Evolutionary conservation across 2,329 filamentous ascomycete genomes (phyloP).

Genomic region (Arthrobotrys sinensis): DNA sequence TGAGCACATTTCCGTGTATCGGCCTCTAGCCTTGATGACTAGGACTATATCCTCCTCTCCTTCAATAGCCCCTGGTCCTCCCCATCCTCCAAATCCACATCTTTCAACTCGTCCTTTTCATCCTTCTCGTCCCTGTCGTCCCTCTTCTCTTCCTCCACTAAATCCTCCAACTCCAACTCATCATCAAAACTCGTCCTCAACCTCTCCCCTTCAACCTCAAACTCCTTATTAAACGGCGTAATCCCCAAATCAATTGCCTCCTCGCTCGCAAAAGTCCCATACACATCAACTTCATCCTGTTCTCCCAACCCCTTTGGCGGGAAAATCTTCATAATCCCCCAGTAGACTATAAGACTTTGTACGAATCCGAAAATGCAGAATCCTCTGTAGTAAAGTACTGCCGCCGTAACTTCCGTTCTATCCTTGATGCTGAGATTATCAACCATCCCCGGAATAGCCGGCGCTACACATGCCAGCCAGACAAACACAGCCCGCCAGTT

Average conservation of each 20-base stretch:
- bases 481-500: constrained; percentile 59
- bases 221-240: constrained; percentile 60
- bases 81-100: constrained; percentile 25
- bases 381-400: constrained; percentile 51
- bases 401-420: constrained; percentile 47
- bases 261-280: constrained; percentile 55
- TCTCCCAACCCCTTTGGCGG: constrained; percentile 52
- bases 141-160: constrained; percentile 38
- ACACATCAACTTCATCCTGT: constrained; percentile 57
- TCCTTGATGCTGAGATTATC: constrained; percentile 53
- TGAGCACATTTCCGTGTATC: too few species aligned
- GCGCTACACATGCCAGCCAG: constrained; percentile 53
- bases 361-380: constrained; percentile 59
- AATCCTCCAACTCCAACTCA: constrained; percentile 45
- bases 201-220: constrained; percentile 52
- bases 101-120: constrained; percentile 17
- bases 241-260: constrained; percentile 58
- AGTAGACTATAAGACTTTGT: constrained; percentile 53
- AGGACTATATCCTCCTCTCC: constrained; percentile 27
- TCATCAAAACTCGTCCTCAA: constrained; percentile 35
- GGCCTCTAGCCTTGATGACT: too few species aligned
- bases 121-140: constrained; percentile 14
- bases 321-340: constrained; percentile 45
- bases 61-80: constrained; percentile 51
- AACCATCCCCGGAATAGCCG: constrained; percentile 53